Conservation (phyloP, 2,329 filamentous ascomycete species). For the Penicillium rolfsii region DNA sequence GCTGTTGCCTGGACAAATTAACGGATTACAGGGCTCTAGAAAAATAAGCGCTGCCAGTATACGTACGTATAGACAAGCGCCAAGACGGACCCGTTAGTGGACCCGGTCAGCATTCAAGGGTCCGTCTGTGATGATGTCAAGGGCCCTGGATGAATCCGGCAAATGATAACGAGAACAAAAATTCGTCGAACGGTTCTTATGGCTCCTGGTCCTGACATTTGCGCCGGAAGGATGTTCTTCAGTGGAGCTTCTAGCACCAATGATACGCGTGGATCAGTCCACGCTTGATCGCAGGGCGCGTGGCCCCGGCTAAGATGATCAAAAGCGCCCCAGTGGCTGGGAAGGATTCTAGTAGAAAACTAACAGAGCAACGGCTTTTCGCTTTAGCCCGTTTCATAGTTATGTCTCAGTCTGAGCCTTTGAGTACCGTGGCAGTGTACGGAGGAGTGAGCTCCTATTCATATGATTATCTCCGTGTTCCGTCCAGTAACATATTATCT, state of each 20-base stretch:
- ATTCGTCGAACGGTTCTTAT: not conserved
- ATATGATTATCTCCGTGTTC: no score
- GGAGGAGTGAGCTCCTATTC: not conserved
- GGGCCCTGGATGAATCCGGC: not conserved
- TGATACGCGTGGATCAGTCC: not conserved
- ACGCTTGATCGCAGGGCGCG: not conserved
- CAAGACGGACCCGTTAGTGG: not conserved
- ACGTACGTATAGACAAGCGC: not conserved
- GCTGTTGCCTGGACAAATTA: not conserved
- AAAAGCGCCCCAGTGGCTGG: no score
- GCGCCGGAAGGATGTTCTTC: not conserved
- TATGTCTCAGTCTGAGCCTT: not conserved
- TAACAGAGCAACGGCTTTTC: not conserved
- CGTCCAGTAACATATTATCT: not conserved
- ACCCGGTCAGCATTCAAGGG: not conserved
- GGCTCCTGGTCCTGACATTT: not conserved
- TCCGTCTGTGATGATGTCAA: conserved; percentile 6
- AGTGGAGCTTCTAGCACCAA: not conserved
- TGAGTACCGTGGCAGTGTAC: not conserved
- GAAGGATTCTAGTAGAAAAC: not conserved
- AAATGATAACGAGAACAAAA: not conserved
- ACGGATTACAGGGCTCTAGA: no score
- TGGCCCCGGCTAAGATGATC: not conserved
- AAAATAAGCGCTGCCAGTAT: not conserved
- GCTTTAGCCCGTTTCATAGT: not conserved